Base-by-base conservation (phyloP, 2,329 filamentous ascomycete genomes). In the Periconia macrospinosa region DNA sequence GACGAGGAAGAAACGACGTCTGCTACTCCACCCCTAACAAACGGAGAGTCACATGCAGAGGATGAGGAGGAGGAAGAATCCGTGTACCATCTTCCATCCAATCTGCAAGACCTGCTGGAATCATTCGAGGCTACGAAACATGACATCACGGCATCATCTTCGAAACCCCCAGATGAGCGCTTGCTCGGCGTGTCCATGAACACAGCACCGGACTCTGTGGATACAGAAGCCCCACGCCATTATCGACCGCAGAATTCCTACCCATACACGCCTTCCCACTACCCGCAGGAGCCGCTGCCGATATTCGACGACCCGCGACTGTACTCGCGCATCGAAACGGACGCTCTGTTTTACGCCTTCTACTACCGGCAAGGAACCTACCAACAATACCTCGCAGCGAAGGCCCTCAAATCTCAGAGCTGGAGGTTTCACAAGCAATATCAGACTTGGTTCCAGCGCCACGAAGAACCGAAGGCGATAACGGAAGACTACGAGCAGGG, bases 391-490 rank as follows among this genome's bases (percentile, higher is more conserved):
- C 82, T 97, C 54, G 92, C 94, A 1, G 94, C 94, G 14, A 96
- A 96, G 76, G 91, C 94, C n/a, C 79, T 99, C 49, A 99, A 99
- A 78, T 90, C 93, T 62, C 94, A 99, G 76, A 97, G 92, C 75
- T 99, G 94, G 94, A 85, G 94, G 52, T 99, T 99, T 74, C 94
- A 99, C 78, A 99, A 99, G 81, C 94, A 97, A 75, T 99, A 99
- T 72, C 94, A 76, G 75, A 99, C 94, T 1, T 99, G 94, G 94
- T 99, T 99, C 70, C 94, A 99, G 76, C 85, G 94, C 48, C 94
- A 99, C 63, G 94, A 99, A 71, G 94, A 99, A 79, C 94, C 94
- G 17, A 99, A 99, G 81, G 92, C 87, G 65, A 99, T 99, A 69
- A 97, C 94, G 0, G 94, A 99, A 75, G 94, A 99, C 77, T 97